phyloP scores from a whole-genome alignment of 768 basidiomycete species.

The Vararia minispora region DNA sequence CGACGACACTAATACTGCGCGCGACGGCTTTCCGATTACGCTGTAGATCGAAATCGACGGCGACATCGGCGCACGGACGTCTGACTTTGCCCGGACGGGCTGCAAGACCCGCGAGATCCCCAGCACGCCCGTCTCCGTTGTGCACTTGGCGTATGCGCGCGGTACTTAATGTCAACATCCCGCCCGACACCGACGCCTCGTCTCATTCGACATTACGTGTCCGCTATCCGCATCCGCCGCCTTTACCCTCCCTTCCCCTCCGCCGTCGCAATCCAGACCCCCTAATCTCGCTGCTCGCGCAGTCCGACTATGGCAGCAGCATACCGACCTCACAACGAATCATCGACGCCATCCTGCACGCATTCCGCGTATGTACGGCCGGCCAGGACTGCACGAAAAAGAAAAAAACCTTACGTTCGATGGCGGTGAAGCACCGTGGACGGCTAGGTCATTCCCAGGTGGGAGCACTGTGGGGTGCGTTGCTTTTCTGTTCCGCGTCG shows the following conservation, averaged over 20 bases:
- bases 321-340: slow-evolving; percentile 85
- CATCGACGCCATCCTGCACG: slow-evolving; percentile 87
- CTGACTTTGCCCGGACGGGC: slow-evolving; percentile 82
- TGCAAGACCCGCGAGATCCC: slow-evolving; percentile 77
- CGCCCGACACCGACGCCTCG: slow-evolving; percentile 86
- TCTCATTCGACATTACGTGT: slow-evolving; percentile 65
- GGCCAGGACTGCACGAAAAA: slow-evolving; percentile 94
- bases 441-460: slow-evolving; percentile 64
- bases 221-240: not conserved
- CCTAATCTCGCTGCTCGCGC: slow-evolving; percentile 70
- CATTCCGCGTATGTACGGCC: slow-evolving; percentile 85
- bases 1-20: slow-evolving; percentile 47
- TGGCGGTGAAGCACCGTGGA: slow-evolving; percentile 69
- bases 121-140: slow-evolving; percentile 78
- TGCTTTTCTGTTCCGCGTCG: slow-evolving; percentile 2
- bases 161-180: slow-evolving; percentile 81
- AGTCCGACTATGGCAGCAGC: slow-evolving; percentile 91
- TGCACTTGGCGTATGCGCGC: slow-evolving; percentile 81
- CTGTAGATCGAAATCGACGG: slow-evolving; percentile 74
- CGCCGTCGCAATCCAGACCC: slow-evolving; percentile 55
- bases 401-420: slow-evolving; percentile 90
- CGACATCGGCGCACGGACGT: slow-evolving; percentile 59
- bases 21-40: slow-evolving; percentile 73
- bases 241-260: slow-evolving; percentile 9
- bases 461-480: slow-evolving; percentile 79